Base-by-base conservation (phyloP, 2,329 filamentous ascomycete genomes). In the Aspergillus sp. region DNA sequence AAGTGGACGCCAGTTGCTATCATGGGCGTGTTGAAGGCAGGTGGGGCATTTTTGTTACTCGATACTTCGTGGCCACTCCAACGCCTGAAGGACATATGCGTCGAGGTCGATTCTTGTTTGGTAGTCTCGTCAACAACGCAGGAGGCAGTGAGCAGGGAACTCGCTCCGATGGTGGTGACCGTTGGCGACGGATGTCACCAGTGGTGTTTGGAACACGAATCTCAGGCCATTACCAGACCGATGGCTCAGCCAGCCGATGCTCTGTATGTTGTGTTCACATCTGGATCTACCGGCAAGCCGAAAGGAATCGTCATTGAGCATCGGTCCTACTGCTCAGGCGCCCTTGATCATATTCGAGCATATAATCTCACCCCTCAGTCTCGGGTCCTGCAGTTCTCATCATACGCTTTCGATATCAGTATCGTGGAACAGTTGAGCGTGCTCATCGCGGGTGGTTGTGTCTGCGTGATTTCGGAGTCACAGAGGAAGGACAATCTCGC, bases 211-310 rank as follows among this genome's bases (percentile, higher is more conserved):
- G 7, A 13, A 33, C 30, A 13, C 30, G 30, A n/a, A n/a, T n/a
- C n/a, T n/a, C n/a, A n/a, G n/a, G n/a, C n/a, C n/a, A n/a, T n/a
- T n/a, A n/a, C n/a, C n/a, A n/a, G n/a, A n/a, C n/a, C n/a, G n/a
- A n/a, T n/a, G n/a, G n/a, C n/a, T n/a, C n/a, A n/a, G 30, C 30
- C 30, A 7, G 13, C 7, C 13, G 30, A 8, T 7, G 30, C 30
- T 11, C 26, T 48, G 4, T 57, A 52, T 9, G 30, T 53, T 4
- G 48, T 55, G 4, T 59, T 53, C 43, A 59, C 54, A 1, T 59
- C 57, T 4, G 57, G 57, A 3, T 50, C 44, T n/a, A 59, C 54
- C 10, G 56, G 56, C 13, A 43, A 5, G 3, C 56, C 56, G 1
- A 55, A 57, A 24, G 54, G 57, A 11, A 33, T 44, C 13, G 14